phyloP scores from a whole-genome alignment of 305 asterid genomes.

The Solanum chacoense region DNA sequence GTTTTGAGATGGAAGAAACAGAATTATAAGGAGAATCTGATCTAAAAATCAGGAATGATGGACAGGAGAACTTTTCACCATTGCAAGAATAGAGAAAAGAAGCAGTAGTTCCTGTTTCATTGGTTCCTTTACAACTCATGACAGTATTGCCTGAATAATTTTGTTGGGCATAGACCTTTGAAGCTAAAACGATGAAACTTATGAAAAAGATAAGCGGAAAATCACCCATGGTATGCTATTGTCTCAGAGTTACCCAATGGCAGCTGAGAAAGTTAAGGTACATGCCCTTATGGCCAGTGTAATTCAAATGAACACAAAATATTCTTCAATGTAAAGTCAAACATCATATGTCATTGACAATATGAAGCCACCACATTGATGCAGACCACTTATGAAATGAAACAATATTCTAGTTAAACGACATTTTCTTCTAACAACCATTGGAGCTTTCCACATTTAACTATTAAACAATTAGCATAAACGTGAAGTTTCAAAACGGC shows the following conservation, averaged over 20 bases:
- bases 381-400: background rate
- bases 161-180: constrained; percentile 30
- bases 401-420: background rate
- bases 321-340: background rate
- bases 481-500: background rate
- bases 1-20: constrained; percentile 35
- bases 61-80: constrained; percentile 24
- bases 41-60: constrained; percentile 37
- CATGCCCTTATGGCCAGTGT: background rate
- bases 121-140: constrained; percentile 20
- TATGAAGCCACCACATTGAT: background rate
- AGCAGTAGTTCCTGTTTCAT: constrained; percentile 26
- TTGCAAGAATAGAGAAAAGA: constrained; percentile 49
- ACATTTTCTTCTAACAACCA: background rate
- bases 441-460: background rate
- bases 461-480: background rate
- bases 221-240: background rate
- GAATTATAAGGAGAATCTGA: constrained; percentile 26
- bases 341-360: background rate
- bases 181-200: constrained; percentile 10
- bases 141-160: constrained; percentile 30
- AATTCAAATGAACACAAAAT: background rate
- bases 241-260: background rate
- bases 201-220: constrained; percentile 4
- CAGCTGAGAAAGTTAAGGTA: background rate